These are phyloP conservation scores for Marsdenia floribunda DNA, from an alignment of 257 asterid species.

Conservation along the genomic window DNA sequence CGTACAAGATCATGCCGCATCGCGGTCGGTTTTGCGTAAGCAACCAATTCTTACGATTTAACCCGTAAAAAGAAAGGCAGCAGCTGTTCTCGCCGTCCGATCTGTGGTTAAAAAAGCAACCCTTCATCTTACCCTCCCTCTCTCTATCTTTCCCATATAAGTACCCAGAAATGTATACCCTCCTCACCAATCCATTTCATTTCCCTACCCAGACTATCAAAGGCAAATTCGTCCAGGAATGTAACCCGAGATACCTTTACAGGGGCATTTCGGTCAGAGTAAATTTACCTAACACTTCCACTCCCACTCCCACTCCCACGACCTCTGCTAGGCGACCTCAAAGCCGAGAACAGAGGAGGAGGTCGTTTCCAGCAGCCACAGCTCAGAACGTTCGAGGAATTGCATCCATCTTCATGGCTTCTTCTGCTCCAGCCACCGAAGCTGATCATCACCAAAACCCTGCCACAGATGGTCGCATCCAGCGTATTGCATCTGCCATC, in stretches of 20 bases:
- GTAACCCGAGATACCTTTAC: not conserved
- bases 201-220: constrained; percentile 6
- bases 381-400: constrained; percentile 23
- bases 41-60: not conserved
- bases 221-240: constrained; percentile 32
- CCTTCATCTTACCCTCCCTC: constrained; percentile 13
- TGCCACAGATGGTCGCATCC: constrained; percentile 47
- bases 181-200: constrained; percentile 6
- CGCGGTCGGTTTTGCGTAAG: too few species aligned
- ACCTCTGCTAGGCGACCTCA: constrained; percentile 1
- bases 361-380: constrained; percentile 14
- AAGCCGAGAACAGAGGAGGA: not conserved
- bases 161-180: constrained; percentile 29
- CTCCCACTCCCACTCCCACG: constrained; percentile 13
- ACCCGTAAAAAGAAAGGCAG: too few species aligned
- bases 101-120: not conserved
- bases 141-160: not conserved
- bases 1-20: too few species aligned
- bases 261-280: constrained; percentile 32
- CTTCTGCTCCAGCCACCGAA: constrained; percentile 26
- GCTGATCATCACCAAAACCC: not conserved
- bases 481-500: constrained; percentile 64
- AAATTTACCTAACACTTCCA: constrained; percentile 24
- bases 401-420: constrained; percentile 36
- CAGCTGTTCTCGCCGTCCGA: not conserved